Percentiles rank a stretch among this genome's conserved stretches.
phyloP scores from a whole-genome alignment of 768 basidiomycete species.

The Crucibulum laeve region DNA sequence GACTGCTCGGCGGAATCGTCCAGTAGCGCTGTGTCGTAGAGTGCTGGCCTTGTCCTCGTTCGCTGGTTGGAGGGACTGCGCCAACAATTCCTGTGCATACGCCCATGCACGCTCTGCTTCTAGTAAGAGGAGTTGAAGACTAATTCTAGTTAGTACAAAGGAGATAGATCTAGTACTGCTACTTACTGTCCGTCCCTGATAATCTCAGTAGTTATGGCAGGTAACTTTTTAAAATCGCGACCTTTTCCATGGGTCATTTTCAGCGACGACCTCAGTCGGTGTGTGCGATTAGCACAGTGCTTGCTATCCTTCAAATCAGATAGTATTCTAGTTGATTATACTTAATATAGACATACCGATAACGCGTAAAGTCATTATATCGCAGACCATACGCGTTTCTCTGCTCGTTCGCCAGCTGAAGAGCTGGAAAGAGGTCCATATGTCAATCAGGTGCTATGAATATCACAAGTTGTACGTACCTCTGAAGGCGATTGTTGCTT shows the following conservation, averaged over 20 bases:
- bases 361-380: constrained; percentile 84
- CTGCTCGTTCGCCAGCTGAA: constrained; percentile 84
- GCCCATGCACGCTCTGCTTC: constrained; percentile 93
- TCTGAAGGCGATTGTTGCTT: constrained; percentile 27
- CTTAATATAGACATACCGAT: constrained; percentile 49
- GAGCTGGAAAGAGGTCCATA: constrained; percentile 47
- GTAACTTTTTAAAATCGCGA: constrained; percentile 83
- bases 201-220: constrained; percentile 59
- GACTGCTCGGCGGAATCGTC: constrained; percentile 75
- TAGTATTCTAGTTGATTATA: not conserved
- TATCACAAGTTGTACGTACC: constrained; percentile 18
- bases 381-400: constrained; percentile 88
- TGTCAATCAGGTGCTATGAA: not conserved
- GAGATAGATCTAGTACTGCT: constrained; percentile 7
- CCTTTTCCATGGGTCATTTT: constrained; percentile 88
- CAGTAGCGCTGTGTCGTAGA: constrained; percentile 70
- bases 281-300: constrained; percentile 88
- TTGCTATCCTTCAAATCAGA: constrained; percentile 47
- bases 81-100: constrained; percentile 75
- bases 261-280: constrained; percentile 78
- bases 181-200: constrained; percentile 84
- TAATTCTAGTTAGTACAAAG: constrained; percentile 19
- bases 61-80: constrained; percentile 44
- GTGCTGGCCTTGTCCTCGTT: constrained; percentile 49
- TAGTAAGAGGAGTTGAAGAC: constrained; percentile 80